Evolutionary conservation across 2,329 filamentous ascomycete genomes (phyloP), one percentile per base, ranked within the genome.

Genomic region (Neophaeococcomyces mojaviensis): DNA sequence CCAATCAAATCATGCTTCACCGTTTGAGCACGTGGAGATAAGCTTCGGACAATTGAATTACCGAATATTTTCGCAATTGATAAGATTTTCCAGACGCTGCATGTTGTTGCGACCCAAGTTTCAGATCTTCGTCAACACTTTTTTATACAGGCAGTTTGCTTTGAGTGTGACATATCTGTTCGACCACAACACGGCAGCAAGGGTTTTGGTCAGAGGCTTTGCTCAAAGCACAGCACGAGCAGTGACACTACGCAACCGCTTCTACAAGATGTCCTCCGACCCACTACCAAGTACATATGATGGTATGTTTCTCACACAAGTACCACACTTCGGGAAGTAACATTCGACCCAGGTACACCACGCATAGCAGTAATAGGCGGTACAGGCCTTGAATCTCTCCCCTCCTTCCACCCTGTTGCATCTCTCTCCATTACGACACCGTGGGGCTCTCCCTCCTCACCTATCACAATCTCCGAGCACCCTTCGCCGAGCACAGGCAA

Each of bases 331-430:
- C n/a, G n/a, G n/a, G n/a, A n/a, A n/a, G n/a, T n/a, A n/a, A n/a
- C n/a, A n/a, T n/a, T 9, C n/a, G 19, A 10, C 20, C 18, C 42
- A 84, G 82, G 74, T 44, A 77, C 82, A 44, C 82, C 94, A 59
- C 79, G 82, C 57, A 92, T 96, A 61, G 90, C 85, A 64, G 85
- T 94, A 46, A 88, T 95, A 57, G 89, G 89, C 66, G 92, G 92
- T 59, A 98, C 92, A 32, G 92, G 92, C 45, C 84, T 98, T 52
- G 81, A 84, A 64, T 82, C 87, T 57, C 84, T 98, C 55, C 83
- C 88, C 22, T 83, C 84, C 67, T 97, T 92, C 74, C 83, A 80
- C 16, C 86, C 88, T 60, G 82, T 94, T 51, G 89, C 90, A 20
- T 77, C 78, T 22, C 71, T 98, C 57, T 82, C 81, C 58, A 73